These are phyloP conservation scores for Musa beccarii DNA, from an alignment of 176 grass and related monocot genomes.

Conservation along the genomic window DNA sequence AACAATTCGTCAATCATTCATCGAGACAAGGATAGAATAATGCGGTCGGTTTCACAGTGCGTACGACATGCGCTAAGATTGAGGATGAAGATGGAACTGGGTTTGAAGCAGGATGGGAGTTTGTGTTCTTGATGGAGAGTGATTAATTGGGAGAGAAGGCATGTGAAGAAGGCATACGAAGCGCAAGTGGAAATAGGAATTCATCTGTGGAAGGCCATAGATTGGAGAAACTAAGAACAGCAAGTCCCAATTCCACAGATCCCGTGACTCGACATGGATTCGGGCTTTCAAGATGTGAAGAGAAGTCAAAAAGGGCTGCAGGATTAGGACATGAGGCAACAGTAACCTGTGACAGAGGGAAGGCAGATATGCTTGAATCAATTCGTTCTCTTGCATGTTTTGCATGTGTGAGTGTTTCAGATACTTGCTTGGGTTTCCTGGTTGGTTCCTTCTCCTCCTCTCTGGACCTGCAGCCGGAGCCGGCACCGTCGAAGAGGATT, in stretches of 20 bases:
- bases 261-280: not conserved
- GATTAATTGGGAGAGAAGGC: no score
- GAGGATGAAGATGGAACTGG: not conserved
- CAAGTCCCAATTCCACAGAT: not conserved
- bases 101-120: not conserved
- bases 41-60: not conserved
- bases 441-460: constrained; percentile 91
- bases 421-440: constrained; percentile 60
- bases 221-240: not conserved
- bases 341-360: not conserved
- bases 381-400: not conserved
- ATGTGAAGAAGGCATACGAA: no score
- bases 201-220: no score
- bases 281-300: not conserved
- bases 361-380: constrained; percentile 15
- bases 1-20: not conserved
- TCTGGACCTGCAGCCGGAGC: constrained; percentile 32
- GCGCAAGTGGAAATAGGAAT: no score
- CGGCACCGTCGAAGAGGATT: constrained; percentile 4
- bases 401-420: not conserved
- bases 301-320: not conserved
- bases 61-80: not conserved
- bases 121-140: not conserved
- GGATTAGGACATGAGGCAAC: not conserved
- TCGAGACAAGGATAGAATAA: not conserved